Percentiles rank a stretch among this genome's conserved stretches.
These are phyloP conservation scores for Fusarium burgessii DNA, from an alignment of 2,329 filamentous ascomycete genomes.

Conservation along the genomic window DNA sequence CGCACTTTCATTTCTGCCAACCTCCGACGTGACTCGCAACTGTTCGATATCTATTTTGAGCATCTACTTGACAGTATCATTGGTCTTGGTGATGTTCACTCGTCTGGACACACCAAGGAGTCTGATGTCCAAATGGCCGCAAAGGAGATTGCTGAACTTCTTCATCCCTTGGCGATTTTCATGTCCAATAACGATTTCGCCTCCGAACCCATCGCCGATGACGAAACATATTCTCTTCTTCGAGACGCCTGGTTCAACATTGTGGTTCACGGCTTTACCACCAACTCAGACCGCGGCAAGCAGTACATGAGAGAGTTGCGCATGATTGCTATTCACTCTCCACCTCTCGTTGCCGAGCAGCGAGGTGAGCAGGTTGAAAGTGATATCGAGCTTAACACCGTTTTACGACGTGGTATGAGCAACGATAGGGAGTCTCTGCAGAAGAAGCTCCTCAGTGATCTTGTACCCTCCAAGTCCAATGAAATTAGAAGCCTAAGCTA, in stretches of 20 bases:
- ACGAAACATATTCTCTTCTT: conserved; percentile 78
- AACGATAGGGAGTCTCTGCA: conserved; percentile 82
- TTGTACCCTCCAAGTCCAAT: conserved; percentile 80
- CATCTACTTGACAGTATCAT: conserved; percentile 89
- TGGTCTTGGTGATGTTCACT: conserved; percentile 87
- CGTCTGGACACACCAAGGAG: conserved; percentile 77
- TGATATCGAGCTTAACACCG: conserved; percentile 95
- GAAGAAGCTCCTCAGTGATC: conserved; percentile 79
- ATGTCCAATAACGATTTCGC: conserved; percentile 75
- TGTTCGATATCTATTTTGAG: conserved; percentile 86
- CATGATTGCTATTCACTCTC: conserved; percentile 86
- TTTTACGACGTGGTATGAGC: conserved; percentile 87
- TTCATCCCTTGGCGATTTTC: conserved; percentile 88
- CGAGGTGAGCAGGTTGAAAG: conserved; percentile 92
- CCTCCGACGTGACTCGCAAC: conserved; percentile 74
- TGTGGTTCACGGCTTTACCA: conserved; percentile 89
- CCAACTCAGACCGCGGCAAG: conserved; percentile 78
- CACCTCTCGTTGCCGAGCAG: conserved; percentile 88
- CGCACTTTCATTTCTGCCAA: conserved; percentile 81
- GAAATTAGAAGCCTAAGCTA: conserved; percentile 89
- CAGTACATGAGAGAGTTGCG: conserved; percentile 82
- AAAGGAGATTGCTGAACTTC: conserved; percentile 86
- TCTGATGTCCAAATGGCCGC: conserved; percentile 86
- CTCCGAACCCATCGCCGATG: conserved; percentile 64
- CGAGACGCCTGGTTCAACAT: conserved; percentile 99